A percentile compares a stretch with the other conserved stretches of the same genome.
Conservation (phyloP, 345 rosid species). For the Eucalyptus urophylla region DNA sequence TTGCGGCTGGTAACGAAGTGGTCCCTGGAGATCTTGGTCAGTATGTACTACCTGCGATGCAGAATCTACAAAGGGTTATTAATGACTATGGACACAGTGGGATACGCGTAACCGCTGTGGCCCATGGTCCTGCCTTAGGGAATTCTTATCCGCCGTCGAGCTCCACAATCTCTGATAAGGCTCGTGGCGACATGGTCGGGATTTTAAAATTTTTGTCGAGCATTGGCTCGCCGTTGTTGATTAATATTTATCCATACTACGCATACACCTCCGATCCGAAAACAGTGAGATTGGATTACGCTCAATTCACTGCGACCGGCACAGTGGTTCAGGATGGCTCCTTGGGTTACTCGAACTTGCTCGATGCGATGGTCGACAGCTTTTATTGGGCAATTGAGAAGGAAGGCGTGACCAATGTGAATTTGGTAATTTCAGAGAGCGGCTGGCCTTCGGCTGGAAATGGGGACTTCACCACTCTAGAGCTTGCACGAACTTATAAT, state of each 20-base stretch:
- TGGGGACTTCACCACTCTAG: not conserved
- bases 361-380: not conserved
- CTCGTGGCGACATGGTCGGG: not conserved
- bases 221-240: not conserved
- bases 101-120: not conserved
- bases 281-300: not conserved
- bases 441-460: constrained; percentile 10
- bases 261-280: not conserved
- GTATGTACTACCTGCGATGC: not conserved
- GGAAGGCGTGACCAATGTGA: not conserved
- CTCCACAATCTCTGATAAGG: not conserved
- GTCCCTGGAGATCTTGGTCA: not conserved
- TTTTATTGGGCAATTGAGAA: not conserved
- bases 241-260: not conserved
- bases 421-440: not conserved
- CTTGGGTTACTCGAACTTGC: not conserved
- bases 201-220: not conserved
- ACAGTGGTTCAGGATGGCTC: not conserved
- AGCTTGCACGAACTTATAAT: not conserved
- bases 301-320: not conserved
- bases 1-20: not conserved
- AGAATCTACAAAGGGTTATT: not conserved
- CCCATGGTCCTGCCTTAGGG: not conserved
- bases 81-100: not conserved
- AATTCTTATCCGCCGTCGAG: not conserved